A percentile compares a stretch with the other conserved stretches of the same genome.
These are phyloP conservation scores for Achaetomiella virescens DNA, from an alignment of 495 filamentous ascomycete genomes.

Conservation along the genomic window DNA sequence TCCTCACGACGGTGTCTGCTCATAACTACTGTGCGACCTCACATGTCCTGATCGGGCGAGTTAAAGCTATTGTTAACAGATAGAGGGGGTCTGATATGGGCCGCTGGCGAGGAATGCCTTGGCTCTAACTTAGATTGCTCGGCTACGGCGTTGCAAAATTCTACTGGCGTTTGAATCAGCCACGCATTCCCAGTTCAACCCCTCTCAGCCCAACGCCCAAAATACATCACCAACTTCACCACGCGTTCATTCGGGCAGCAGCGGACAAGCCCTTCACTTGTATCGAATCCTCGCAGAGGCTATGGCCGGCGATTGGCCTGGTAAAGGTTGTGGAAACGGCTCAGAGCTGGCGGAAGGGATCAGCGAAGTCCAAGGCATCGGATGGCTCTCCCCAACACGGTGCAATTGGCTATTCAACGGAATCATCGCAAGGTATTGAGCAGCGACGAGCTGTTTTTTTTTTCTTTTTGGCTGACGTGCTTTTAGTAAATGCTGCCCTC, in stretches of 20 bases:
- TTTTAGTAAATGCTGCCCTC: neutral
- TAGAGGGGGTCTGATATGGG: too few relatives aligned
- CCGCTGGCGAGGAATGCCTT: too few relatives aligned
- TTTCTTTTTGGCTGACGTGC: neutral
- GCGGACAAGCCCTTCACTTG: neutral
- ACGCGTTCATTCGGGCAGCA: neutral
- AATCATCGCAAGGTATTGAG: neutral
- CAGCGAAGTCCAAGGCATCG: neutral
- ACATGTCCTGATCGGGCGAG: too few relatives aligned
- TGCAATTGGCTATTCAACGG: neutral
- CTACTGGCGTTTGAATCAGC: too few relatives aligned
- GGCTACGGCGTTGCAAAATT: too few relatives aligned
- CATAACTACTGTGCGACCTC: too few relatives aligned
- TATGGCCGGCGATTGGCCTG: neutral
- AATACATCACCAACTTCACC: too few relatives aligned
- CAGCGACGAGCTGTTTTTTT: neutral
- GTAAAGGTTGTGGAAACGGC: neutral
- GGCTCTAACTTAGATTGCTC: too few relatives aligned
- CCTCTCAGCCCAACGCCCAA: too few relatives aligned
- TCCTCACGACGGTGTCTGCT: too few relatives aligned
- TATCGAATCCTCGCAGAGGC: neutral
- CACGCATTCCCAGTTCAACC: too few relatives aligned
- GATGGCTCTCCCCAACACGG: neutral
- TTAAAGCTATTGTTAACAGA: too few relatives aligned
- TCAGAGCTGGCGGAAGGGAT: neutral